A percentile compares a stretch with the other conserved stretches of the same genome.
Conservation (phyloP, 768 basidiomycete genomes). For the Brasilioporus rufonigricans region DNA sequence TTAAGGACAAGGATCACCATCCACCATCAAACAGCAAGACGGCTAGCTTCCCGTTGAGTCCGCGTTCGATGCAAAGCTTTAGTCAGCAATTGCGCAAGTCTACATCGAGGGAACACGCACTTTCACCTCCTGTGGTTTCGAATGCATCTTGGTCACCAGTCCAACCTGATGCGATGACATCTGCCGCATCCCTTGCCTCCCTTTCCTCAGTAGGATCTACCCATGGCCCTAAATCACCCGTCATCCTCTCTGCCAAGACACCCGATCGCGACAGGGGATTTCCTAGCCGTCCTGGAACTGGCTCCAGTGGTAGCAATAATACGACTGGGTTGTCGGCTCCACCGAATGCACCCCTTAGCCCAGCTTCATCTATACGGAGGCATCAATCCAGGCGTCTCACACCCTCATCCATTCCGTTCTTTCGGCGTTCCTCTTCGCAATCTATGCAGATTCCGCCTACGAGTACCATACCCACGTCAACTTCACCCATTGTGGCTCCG, state of each 20-base stretch:
- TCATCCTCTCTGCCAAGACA: conserved; percentile 49
- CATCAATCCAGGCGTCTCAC: conserved; percentile 76
- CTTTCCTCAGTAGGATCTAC: conserved; percentile 71
- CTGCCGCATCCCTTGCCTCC: conserved; percentile 73
- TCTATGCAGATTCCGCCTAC: conserved; percentile 68
- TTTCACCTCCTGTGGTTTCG: conserved; percentile 40
- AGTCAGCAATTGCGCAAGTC: conserved; percentile 69
- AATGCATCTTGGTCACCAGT: conserved; percentile 63
- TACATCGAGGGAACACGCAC: conserved; percentile 60
- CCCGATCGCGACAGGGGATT: conserved; percentile 53
- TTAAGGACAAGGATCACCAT: conserved; percentile 41
- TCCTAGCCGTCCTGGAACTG: conserved; percentile 69
- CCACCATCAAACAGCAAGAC: conserved; percentile 40
- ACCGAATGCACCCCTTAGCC: conserved; percentile 65
- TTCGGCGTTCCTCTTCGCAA: conserved; percentile 87
- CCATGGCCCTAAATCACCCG: conserved; percentile 46
- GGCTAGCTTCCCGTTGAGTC: conserved; percentile 60
- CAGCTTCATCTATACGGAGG: conserved; percentile 65
- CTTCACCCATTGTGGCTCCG: conserved; percentile 54
- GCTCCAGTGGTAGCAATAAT: conserved; percentile 73
- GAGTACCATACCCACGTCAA: conserved; percentile 37
- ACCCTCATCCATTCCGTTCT: conserved; percentile 92
- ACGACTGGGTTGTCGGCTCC: conserved; percentile 54
- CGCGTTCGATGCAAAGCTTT: conserved; percentile 59
- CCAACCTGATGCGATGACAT: conserved; percentile 74